Base-by-base conservation (phyloP, 2,329 filamentous ascomycete genomes). In the Cryphonectria parasitica region DNA sequence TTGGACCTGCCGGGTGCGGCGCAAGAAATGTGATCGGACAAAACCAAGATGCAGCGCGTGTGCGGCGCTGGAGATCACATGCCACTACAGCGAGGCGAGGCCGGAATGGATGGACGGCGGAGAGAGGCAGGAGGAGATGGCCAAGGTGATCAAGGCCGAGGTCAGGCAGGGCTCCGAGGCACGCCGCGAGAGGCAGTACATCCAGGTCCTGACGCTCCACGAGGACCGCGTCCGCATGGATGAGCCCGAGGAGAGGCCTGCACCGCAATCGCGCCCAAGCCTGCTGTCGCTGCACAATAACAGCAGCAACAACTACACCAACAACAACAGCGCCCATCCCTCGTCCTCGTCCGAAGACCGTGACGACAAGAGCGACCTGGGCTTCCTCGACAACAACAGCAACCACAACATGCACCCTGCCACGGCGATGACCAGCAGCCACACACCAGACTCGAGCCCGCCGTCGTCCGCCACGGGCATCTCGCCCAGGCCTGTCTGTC, bases 1-100 rank as follows among this genome's bases (percentile, higher is more conserved):
- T 67, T 81, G 78, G 80, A 81, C 79, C 2, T 83, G 81, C 68
- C 78, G 80, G 82, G 66, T 71, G 6, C 69, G 69, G 45, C 69
- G 69, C 66, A 71, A 71, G 69, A 71, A 71, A 58, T 71, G 81
- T 72, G 79, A 82, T 64, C 77, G 79, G 72, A 72, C 63, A 34
- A 77, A 74, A 10, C 79, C 80, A 28, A 69, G 76, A 31, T 83
- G 81, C 73, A 73, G 76, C 4, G 71, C 67, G 34, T 83, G 81
- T 71, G 67, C 73, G 31, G 74, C 75, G 2, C 76, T 83, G 19
- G 68, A 76, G 10, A 81, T 83, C 60, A 77, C 75, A 25, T 83
- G 82, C 67, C 73, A 81, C 72, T 80, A 77, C 73, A 69, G 74
- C 64, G 69, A 75, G 11, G 66, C 72, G 11, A 80, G 77, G 62